Evolutionary conservation across 2,329 filamentous ascomycete genomes (phyloP), one percentile per base, ranked within the genome.

Genomic region (Davidsoniella australis): DNA sequence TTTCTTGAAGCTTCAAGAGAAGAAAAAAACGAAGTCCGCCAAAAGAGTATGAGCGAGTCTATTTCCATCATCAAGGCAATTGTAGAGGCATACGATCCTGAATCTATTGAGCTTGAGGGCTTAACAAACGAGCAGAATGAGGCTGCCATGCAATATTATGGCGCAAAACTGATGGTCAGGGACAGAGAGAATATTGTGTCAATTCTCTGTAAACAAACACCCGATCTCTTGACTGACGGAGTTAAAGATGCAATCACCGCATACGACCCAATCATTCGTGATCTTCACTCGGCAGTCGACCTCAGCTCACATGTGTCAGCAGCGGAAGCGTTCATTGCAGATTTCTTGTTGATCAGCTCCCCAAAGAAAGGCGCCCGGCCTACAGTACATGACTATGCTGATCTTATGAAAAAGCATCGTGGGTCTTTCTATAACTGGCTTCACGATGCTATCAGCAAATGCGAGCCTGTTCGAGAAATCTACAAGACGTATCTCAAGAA

Each of bases 241-340:
- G 65, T 88, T 44, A 71, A 74, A 26, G 80, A 85, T 51, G 62
- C 70, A 0, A 73, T 87, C 5, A 67, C 71, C 0, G 78, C 80
- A 2, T 85, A 83, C 55, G 83, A 87, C 47, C 82, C 82, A 0
- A 76, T 87, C 52, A 85, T 91, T 50, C 72, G 83, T 18, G 66
- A 70, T 2, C 67, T 88, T 5, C 85, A 89, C 59, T 73, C 82
- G 48, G 73, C 74, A 2, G 72, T 87, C 20, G 80, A 88, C 57
- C 68, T 89, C 5, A 76, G 75, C 33, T 77, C 77, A 38, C 82
- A 84, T 17, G 62, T 89, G 5, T 70, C 71, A 37, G 77, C 84
- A 36, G 66, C 75, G 1, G 77, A 88, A 59, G 67, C 65, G 8
- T 87, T 91, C 57, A 60, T 88, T 18, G 72, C 74, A 5, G 83